Conservation (phyloP, 129 eudicot species). For the Centella asiatica region DNA sequence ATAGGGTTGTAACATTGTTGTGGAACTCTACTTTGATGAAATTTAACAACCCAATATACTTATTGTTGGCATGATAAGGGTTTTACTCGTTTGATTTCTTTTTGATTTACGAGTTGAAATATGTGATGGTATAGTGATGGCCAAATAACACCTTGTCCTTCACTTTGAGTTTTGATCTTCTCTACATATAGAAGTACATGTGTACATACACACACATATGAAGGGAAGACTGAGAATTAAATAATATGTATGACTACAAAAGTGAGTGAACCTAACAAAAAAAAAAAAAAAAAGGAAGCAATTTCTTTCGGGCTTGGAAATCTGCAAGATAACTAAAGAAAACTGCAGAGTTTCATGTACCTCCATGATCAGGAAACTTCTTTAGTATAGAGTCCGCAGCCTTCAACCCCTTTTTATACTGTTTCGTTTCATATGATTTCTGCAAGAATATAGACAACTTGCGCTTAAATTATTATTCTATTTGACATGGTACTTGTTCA, state of each 20-base stretch:
- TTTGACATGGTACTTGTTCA: background rate
- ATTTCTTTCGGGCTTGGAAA: conserved; percentile 2
- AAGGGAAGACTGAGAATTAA: background rate
- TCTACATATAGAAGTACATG: background rate
- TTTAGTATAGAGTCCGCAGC: conserved; percentile 93
- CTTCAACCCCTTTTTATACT: conserved; percentile 91
- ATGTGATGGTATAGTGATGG: no score
- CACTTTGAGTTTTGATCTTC: background rate
- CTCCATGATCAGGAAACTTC: conserved; percentile 98
- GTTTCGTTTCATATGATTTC: conserved; percentile 98
- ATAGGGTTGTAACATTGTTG: no score
- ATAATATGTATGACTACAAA: no score
- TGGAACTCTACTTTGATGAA: no score
- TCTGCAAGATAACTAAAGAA: background rate
- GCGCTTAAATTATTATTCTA: background rate
- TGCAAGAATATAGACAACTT: conserved; percentile 22
- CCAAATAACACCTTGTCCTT: background rate
- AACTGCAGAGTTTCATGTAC: conserved; percentile 27
- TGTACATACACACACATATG: background rate
- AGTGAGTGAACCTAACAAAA: no score
- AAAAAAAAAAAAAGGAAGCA: no score
- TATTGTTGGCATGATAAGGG: no score
- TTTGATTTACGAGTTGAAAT: background rate
- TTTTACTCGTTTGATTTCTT: no score
- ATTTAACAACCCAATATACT: no score